Evolutionary conservation across 148 eudicot genomes (phyloP), one percentile per base, ranked within the genome.

Genomic region (Beta vulgaris): DNA sequence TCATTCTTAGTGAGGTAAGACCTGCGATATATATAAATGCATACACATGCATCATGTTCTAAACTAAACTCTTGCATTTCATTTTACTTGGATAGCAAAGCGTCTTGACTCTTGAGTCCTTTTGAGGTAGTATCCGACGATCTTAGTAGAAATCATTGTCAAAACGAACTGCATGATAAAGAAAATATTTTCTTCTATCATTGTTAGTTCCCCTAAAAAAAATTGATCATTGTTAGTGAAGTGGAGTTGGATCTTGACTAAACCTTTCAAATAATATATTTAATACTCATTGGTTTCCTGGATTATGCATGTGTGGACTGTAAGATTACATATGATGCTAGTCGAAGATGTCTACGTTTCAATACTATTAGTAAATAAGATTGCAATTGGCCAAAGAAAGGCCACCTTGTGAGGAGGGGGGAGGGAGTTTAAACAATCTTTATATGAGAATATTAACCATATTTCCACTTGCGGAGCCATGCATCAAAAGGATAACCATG

Each of bases 1-100:
- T 94, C 59, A 90, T 94, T 83, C 91, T 94, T 51, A 94, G 97
- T 75, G 98, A 94, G 83, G 98, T 94, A 90, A 82, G 1, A 23
- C 32, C 35, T 25, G 26, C 25, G 37, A 40, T 73, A 51, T 63
- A 32, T 35, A 7, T 39, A 54, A 43, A 25, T 48, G 31, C 28
- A 46, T 59, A 32, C 21, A 25, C 19, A 57, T 10, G 49, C 26
- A 25, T 28, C 2, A 16, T 25, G 16, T 48, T 63, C 9, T 53
- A 67, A 25, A 2, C 4, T 8, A 16, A 69, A 34, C 31, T 5
- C 40, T n/a, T 21, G 2, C 40, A 69, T 35, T 7, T 48, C 46
- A 64, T 63, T 35, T 32, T 11, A 25, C 29, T 12, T 18, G 25
- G 8, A 40, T 39, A 9, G 5, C 12, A 11, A 35, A 16, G 39